Percentiles rank a stretch among this genome's conserved stretches.
These are phyloP conservation scores for Rhamnella rubrinervis DNA, from an alignment of 331 rosid genomes.

Conservation along the genomic window DNA sequence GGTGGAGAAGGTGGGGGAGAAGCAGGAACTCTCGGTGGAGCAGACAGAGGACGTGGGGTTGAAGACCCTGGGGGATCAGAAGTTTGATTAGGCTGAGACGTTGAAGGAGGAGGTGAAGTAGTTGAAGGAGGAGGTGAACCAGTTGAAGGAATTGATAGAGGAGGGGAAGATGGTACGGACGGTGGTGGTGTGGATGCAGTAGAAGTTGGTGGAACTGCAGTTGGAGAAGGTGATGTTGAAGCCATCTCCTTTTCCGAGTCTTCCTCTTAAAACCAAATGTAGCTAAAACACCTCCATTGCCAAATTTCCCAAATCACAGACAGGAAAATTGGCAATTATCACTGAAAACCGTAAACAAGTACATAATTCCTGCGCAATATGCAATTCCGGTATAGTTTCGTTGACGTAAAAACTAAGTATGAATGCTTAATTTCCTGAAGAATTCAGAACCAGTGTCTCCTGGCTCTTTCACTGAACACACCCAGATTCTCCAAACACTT, in stretches of 20 bases:
- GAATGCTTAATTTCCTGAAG: conserved; percentile 19
- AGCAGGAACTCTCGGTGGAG: conserved; percentile 25
- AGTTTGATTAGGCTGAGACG: conserved; percentile 28
- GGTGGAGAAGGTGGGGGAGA: conserved; percentile 43
- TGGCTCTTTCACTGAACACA: neutral
- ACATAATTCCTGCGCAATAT: conserved; percentile 27
- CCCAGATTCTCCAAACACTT: conserved; percentile 12
- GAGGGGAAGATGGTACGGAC: conserved; percentile 28
- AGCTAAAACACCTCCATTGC: conserved; percentile 32
- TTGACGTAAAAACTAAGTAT: neutral
- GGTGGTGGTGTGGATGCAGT: conserved; percentile 22
- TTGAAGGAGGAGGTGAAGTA: conserved; percentile 29
- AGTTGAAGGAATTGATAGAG: conserved; percentile 33
- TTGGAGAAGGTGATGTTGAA: conserved; percentile 61
- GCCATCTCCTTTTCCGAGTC: conserved; percentile 51
- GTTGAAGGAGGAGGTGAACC: conserved; percentile 34
- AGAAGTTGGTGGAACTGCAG: conserved; percentile 55
- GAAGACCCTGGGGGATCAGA: conserved; percentile 13
- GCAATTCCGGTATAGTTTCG: conserved; percentile 18
- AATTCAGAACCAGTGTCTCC: conserved; percentile 3
- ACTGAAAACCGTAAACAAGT: conserved; percentile 10
- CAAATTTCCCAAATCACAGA: conserved; percentile 16
- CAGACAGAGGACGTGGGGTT: conserved; percentile 34
- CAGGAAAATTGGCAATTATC: conserved; percentile 17
- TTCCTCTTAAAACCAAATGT: conserved; percentile 28